Base-by-base conservation (phyloP, 495 filamentous ascomycete genomes). In the Penicillium pulvis region DNA sequence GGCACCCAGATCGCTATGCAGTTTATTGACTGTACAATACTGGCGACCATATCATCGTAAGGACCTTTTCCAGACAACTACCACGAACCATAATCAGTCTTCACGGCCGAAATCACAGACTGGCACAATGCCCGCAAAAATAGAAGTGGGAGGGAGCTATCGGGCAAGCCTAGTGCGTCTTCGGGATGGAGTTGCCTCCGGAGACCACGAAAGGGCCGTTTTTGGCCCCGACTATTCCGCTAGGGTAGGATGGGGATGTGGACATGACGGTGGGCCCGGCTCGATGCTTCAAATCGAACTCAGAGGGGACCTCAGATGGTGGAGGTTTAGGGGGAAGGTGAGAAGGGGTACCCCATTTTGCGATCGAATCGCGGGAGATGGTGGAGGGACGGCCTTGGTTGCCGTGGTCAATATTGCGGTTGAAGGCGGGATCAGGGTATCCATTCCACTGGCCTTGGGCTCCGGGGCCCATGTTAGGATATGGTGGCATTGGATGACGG, bases 281-380 rank as follows among this genome's bases (percentile, higher is more conserved):
- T 24, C 75, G 73, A 26, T 66, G 67, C 44, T 75, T 78, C 42
- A 75, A 11, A 17, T 80, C 76, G 50, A 75, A 78, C 4, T 73
- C 76, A 19, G 77, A 78, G 8, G 77, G 70, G 14, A 80, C 76
- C 59, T 82, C 77, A 9, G 80, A 80, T 30, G 81, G 81, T 19
- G 81, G 81, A 20, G 81, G 81, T 62, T 83, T 83, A 12, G 78
- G 79, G 41, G 81, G 81, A 19, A 83, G 71, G 62, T 83, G 79
- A 28, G 80, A 76, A 6, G 81, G 81, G 0, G 79, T 83, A 12
- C 81, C 79, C 81, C 81, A 83, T 74, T 83, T 83, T 0, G 80
- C 73, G 42, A 80, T 79, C 1, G 77, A 79, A 53, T 77, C 73
- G 42, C 74, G 71, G 23, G 63, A 53, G 11, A 63, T 46, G 46